Conservation (phyloP, 2,329 filamentous ascomycete species). For the Trichoderma lentiforme region DNA sequence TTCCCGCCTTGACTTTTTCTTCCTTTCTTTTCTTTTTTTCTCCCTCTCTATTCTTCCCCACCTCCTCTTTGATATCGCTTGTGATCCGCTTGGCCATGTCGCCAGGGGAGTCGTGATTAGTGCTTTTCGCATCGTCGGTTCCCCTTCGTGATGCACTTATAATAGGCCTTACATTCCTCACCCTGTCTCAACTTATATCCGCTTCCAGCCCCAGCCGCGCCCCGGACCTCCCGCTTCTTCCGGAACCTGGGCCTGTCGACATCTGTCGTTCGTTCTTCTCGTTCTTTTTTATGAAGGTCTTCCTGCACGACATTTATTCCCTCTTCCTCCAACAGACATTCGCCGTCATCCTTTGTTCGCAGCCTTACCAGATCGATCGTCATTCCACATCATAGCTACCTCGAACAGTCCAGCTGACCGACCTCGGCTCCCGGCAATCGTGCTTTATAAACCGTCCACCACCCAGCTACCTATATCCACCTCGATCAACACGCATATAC, state of each 20-base stretch:
- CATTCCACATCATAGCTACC: neutral
- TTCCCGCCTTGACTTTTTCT: neutral
- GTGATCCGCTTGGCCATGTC: slow-evolving; percentile 23
- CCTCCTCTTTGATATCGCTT: slow-evolving; percentile 17
- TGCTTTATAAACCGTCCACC: neutral
- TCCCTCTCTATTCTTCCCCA: neutral
- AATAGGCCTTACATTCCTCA: slow-evolving; percentile 1
- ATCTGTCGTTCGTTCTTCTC: neutral
- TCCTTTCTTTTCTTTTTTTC: neutral
- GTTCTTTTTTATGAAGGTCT: neutral
- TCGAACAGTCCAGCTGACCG: neutral
- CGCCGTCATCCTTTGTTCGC: neutral
- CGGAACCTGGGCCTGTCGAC: neutral
- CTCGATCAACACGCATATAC: neutral
- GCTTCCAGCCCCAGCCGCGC: slow-evolving; percentile 10
- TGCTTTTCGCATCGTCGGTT: slow-evolving; percentile 12
- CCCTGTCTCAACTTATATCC: slow-evolving; percentile 5
- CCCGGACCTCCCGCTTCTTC: slow-evolving; percentile 9
- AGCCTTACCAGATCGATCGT: neutral
- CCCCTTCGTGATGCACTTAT: slow-evolving; percentile 25
- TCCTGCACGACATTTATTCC: neutral
- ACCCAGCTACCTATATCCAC: neutral
- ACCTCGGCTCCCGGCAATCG: neutral
- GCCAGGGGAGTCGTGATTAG: slow-evolving; percentile 27
- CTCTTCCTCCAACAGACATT: neutral